A percentile compares a stretch with the other conserved stretches of the same genome.
Evolutionary conservation across 805 yeast genomes (phyloP).

Genomic region (Vanderwaltozyma polyspora): DNA sequence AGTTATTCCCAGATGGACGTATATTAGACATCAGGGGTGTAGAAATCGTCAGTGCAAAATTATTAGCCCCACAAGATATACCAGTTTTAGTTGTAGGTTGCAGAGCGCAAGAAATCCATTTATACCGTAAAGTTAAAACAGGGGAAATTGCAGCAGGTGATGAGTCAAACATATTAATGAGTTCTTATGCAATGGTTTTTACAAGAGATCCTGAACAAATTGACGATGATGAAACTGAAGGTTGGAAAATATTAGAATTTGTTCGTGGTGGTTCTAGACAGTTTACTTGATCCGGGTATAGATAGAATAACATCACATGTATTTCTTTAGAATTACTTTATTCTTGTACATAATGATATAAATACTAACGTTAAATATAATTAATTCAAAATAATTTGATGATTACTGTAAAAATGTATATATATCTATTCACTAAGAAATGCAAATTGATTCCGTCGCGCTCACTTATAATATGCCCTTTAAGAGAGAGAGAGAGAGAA

Average conservation of each 20-base stretch:
- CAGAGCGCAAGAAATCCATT: conserved; percentile 90
- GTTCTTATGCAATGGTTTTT: conserved; percentile 92
- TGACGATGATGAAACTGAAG: conserved; percentile 83
- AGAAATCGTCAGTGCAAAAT: conserved; percentile 78
- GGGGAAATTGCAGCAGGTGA: conserved; percentile 94
- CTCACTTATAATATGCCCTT: no score
- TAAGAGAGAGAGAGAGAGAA: no score
- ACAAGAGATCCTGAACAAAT: conserved; percentile 89
- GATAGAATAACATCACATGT: no score
- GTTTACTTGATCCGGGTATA: conserved; percentile 36
- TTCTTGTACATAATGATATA: no score
- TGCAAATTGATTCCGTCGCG: no score
- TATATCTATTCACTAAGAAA: no score
- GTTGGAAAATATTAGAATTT: conserved; percentile 93
- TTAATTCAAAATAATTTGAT: no score
- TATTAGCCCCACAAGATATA: conserved; percentile 77
- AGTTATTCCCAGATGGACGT: conserved; percentile 79
- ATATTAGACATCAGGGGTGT: conserved; percentile 92
- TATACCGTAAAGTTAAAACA: conserved; percentile 80
- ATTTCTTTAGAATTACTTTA: no score
- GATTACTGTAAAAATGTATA: no score
- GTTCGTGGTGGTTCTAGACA: conserved; percentile 88
- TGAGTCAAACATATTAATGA: conserved; percentile 82
- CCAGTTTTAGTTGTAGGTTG: conserved; percentile 92
- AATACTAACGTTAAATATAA: no score